phyloP scores from a whole-genome alignment of 2,329 filamentous ascomycete species.

The Alternaria ventricosa region DNA sequence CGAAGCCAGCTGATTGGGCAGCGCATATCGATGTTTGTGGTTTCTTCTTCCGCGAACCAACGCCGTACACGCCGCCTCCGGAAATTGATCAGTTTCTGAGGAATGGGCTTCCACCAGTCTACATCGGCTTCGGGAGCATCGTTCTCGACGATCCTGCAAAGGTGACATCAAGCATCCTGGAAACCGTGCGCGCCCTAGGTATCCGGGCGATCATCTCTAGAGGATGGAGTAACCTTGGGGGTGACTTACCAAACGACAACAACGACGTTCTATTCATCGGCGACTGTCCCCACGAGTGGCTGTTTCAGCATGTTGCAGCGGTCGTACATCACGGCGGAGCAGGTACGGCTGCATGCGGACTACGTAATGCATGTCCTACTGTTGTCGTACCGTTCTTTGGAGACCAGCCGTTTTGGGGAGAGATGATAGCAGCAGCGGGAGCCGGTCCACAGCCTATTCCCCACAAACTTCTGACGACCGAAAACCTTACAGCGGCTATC shows the following conservation, averaged over 20 bases:
- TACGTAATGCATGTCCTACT: constrained; percentile 76
- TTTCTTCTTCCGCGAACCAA: constrained; percentile 53
- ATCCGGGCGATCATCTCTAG: constrained; percentile 46
- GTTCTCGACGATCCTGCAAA: constrained; percentile 59
- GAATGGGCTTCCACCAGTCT: constrained; percentile 59
- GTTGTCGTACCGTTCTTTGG: constrained; percentile 78
- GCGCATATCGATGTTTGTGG: constrained; percentile 46
- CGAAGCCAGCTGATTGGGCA: constrained; percentile 25
- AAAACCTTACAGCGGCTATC: constrained; percentile 34
- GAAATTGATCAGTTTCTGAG: constrained; percentile 54
- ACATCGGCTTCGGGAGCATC: constrained; percentile 65
- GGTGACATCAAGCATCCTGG: constrained; percentile 55
- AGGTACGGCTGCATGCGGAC: constrained; percentile 83
- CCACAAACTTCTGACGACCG: constrained; percentile 33
- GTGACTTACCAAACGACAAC: constrained; percentile 1
- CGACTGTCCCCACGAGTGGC: constrained; percentile 85
- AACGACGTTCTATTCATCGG: constrained; percentile 61
- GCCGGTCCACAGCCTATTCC: constrained; percentile 37
- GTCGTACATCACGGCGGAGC: constrained; percentile 87
- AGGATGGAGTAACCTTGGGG: constrained; percentile 20
- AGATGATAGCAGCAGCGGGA: constrained; percentile 39
- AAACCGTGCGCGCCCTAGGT: constrained; percentile 67
- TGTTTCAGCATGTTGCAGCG: constrained; percentile 77
- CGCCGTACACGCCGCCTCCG: constrained; percentile 49
- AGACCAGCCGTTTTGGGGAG: constrained; percentile 45